phyloP scores from a whole-genome alignment of 441 rosid genomes.

The Erodium moschatum region DNA sequence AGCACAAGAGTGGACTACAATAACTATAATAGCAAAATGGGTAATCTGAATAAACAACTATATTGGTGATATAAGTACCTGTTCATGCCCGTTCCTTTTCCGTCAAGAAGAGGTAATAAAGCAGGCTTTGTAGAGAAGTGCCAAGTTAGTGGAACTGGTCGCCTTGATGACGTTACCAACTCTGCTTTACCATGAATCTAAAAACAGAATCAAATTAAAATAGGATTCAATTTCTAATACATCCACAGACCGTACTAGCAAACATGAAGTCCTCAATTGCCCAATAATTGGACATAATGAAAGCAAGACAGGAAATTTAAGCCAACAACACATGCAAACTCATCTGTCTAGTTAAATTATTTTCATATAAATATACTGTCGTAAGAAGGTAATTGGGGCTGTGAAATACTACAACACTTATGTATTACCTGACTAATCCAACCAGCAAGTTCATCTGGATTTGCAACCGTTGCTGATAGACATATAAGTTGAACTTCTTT shows the following conservation, averaged over 20 bases:
- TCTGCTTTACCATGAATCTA: constrained; percentile 91
- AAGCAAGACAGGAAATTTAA: constrained; percentile 1
- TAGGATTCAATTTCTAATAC: neutral
- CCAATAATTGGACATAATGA: neutral
- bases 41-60: neutral
- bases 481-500: constrained; percentile 84
- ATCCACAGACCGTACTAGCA: neutral
- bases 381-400: neutral
- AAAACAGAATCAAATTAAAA: constrained; percentile 22
- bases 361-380: neutral
- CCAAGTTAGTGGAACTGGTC: constrained; percentile 96
- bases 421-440: constrained; percentile 80
- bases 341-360: neutral
- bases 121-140: constrained; percentile 73
- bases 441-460: constrained; percentile 92
- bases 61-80: constrained; percentile 35
- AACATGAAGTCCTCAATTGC: neutral
- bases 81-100: constrained; percentile 65
- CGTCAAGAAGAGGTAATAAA: constrained; percentile 71
- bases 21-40: neutral
- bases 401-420: constrained; percentile 10
- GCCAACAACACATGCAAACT: neutral
- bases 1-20: neutral
- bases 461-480: constrained; percentile 85
- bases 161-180: constrained; percentile 71